phyloP scores from a whole-genome alignment of 163 green algal species.

The Scenedesmus sp. region DNA sequence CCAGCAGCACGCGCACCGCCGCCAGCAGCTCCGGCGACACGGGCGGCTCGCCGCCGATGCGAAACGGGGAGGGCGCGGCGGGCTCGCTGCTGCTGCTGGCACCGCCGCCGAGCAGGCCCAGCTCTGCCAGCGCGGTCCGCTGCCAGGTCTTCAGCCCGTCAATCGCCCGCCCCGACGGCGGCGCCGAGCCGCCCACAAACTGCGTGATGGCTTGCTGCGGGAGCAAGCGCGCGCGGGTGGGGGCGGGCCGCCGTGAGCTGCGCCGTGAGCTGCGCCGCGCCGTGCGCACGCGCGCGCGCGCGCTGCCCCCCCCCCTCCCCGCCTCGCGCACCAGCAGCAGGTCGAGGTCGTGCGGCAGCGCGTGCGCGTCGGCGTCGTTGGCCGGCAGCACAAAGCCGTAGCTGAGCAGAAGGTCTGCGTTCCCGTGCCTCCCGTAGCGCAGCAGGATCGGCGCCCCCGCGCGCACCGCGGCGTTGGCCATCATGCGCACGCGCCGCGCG shows the following conservation, averaged over 20 bases:
- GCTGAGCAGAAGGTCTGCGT: constrained; percentile 82
- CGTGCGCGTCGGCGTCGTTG: constrained; percentile 74
- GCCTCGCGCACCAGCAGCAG: constrained; percentile 39
- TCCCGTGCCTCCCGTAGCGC: constrained; percentile 75
- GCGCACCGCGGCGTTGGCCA: constrained; percentile 35
- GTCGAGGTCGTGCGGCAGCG: constrained; percentile 64
- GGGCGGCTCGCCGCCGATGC: constrained; percentile 28
- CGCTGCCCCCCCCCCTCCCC: too few relatives aligned
- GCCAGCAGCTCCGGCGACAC: constrained; percentile 52
- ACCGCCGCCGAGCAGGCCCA: constrained; percentile 17
- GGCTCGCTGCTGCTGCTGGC: background rate
- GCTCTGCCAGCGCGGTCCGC: constrained; percentile 11
- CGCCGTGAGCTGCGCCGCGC: too few relatives aligned
- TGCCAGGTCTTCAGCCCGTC: constrained; percentile 39
- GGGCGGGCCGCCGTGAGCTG: too few relatives aligned
- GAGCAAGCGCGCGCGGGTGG: too few relatives aligned
- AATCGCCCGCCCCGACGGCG: constrained; percentile 7
- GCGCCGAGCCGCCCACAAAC: constrained; percentile 20
- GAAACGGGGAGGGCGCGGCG: background rate
- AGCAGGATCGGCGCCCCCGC: constrained; percentile 58
- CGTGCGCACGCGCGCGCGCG: too few relatives aligned
- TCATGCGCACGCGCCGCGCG: constrained; percentile 14
- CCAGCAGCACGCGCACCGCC: constrained; percentile 47
- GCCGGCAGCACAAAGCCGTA: constrained; percentile 81
- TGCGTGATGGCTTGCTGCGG: constrained; percentile 25